Conservation (phyloP, 2,329 filamentous ascomycete species). For the Tolypocladium amazonense region DNA sequence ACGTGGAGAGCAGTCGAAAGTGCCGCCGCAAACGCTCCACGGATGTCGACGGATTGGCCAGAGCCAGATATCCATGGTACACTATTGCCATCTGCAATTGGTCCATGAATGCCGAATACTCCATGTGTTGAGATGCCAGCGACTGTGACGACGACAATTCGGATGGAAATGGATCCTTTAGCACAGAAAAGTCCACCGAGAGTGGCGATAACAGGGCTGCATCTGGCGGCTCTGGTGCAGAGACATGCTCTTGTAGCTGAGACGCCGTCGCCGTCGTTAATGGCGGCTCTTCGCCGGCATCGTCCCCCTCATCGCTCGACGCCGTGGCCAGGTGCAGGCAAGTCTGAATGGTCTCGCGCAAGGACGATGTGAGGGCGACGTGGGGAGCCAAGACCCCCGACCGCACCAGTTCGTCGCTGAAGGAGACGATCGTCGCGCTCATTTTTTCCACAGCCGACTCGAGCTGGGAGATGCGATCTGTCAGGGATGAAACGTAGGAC, state of each 20-base stretch:
- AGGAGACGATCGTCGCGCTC: slow-evolving; percentile 27
- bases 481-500: slow-evolving; percentile 58
- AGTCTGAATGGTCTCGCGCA: slow-evolving; percentile 7
- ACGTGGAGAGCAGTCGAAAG: slow-evolving; percentile 5
- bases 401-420: slow-evolving; percentile 7
- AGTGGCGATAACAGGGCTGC: neutral
- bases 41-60: slow-evolving; percentile 5
- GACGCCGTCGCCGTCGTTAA: neutral
- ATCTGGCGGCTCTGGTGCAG: neutral
- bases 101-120: slow-evolving; percentile 6
- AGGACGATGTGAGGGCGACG: slow-evolving; percentile 3
- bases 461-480: slow-evolving; percentile 53
- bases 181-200: neutral
- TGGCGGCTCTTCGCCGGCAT: neutral
- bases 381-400: slow-evolving; percentile 6
- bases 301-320: neutral
- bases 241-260: neutral
- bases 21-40: slow-evolving; percentile 1
- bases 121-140: neutral
- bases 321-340: slow-evolving; percentile 4
- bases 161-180: neutral
- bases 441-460: slow-evolving; percentile 58
- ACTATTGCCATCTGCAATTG: slow-evolving; percentile 3
- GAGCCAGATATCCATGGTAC: slow-evolving; percentile 5
- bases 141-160: too few species aligned